Conservation (phyloP, 345 rosid species). For the Linum trigynum region DNA sequence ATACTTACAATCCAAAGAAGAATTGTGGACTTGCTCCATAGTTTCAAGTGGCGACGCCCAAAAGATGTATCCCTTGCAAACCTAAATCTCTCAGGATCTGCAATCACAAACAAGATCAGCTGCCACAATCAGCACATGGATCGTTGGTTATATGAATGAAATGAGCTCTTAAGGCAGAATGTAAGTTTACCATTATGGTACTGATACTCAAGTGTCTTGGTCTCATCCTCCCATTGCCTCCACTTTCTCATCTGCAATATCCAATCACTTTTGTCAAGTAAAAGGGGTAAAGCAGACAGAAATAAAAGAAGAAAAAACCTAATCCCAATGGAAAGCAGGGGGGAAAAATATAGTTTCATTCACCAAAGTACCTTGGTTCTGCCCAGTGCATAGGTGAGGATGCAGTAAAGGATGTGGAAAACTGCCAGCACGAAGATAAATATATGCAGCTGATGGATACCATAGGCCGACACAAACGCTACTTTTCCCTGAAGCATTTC, state of each 20-base stretch:
- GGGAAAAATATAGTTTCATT: background rate
- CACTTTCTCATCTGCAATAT: slow-evolving; percentile 74
- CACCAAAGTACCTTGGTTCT: slow-evolving; percentile 46
- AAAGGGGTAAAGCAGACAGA: background rate
- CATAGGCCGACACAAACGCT: slow-evolving; percentile 65
- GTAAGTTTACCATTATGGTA: slow-evolving; percentile 51
- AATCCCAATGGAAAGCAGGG: no score
- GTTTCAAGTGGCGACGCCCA: slow-evolving; percentile 65
- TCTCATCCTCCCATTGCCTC: slow-evolving; percentile 79
- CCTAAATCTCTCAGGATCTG: slow-evolving; percentile 92
- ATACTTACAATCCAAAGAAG: slow-evolving; percentile 60
- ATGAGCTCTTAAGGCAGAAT: background rate
- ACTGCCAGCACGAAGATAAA: slow-evolving; percentile 76
- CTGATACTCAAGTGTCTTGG: slow-evolving; percentile 72
- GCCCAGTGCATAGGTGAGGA: slow-evolving; percentile 52
- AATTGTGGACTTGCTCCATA: slow-evolving; percentile 52
- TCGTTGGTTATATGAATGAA: background rate
- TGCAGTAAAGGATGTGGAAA: slow-evolving; percentile 55
- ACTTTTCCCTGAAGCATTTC: slow-evolving; percentile 55
- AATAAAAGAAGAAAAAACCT: background rate
- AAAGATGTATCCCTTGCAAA: slow-evolving; percentile 95
- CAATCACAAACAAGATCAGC: background rate
- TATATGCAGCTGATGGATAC: slow-evolving; percentile 81
- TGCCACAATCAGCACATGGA: background rate
- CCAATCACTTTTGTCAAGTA: slow-evolving; percentile 5